phyloP scores from a whole-genome alignment of 768 basidiomycete species.

The Suillus tomentosus region DNA sequence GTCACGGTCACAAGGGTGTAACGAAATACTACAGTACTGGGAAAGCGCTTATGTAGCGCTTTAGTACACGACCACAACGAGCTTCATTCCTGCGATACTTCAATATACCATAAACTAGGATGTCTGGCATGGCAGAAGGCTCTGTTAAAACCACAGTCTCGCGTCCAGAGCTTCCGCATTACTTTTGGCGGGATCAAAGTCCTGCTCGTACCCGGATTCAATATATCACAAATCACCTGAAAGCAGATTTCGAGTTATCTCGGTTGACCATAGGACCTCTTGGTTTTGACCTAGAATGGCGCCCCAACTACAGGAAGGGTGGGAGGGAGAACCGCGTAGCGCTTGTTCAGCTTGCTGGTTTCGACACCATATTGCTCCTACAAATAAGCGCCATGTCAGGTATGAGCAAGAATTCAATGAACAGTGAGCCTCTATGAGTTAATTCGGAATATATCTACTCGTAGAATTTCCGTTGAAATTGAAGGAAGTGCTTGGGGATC shows the following conservation, averaged over 20 bases:
- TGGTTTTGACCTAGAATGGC: slow-evolving; percentile 85
- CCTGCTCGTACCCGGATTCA: slow-evolving; percentile 22
- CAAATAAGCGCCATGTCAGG: slow-evolving; percentile 64
- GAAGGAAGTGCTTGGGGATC: slow-evolving; percentile 50
- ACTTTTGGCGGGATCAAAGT: slow-evolving; percentile 24
- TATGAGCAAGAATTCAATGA: slow-evolving; percentile 20
- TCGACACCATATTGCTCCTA: slow-evolving; percentile 56
- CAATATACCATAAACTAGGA: background rate
- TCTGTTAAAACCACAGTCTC: background rate
- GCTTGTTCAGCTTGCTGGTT: slow-evolving; percentile 69
- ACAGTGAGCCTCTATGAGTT: background rate
- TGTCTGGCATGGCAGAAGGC: background rate
- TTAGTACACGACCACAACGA: background rate
- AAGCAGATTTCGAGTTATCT: slow-evolving; percentile 25
- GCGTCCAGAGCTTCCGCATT: slow-evolving; percentile 16
- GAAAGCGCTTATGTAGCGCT: no score
- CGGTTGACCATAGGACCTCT: slow-evolving; percentile 31
- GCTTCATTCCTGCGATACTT: background rate
- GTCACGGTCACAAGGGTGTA: no score
- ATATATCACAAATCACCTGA: slow-evolving; percentile 37
- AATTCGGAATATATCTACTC: slow-evolving; percentile 16
- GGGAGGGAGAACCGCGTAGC: slow-evolving; percentile 65
- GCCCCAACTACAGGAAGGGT: slow-evolving; percentile 58
- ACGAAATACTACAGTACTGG: no score
- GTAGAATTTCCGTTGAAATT: slow-evolving; percentile 58